Percentiles rank a stretch among this genome's conserved stretches.
phyloP scores from a whole-genome alignment of 106 monocot species.

The Narthecium ossifragum region DNA sequence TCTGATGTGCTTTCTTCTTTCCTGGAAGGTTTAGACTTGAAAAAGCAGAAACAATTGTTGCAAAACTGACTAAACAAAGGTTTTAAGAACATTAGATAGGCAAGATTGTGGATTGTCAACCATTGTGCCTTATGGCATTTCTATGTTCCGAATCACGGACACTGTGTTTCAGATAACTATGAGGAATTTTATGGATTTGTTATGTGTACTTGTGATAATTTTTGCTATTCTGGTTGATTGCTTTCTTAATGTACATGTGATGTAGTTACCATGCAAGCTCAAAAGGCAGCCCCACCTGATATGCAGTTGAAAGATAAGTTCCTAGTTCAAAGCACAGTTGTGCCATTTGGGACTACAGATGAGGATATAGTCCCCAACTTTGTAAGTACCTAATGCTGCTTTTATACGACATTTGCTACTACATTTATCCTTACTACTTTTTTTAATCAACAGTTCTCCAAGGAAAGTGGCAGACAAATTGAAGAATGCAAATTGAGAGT shows the following conservation, averaged over 20 bases:
- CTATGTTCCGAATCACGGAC: background rate
- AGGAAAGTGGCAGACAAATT: constrained; percentile 61
- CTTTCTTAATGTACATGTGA: no score
- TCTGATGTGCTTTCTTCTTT: no score
- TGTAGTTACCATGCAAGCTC: constrained; percentile 90
- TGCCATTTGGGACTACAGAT: constrained; percentile 70
- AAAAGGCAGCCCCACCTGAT: constrained; percentile 55
- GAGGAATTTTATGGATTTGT: background rate
- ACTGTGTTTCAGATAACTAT: background rate
- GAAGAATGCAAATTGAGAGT: constrained; percentile 82
- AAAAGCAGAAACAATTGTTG: no score
- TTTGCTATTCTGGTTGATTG: background rate
- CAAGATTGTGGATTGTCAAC: no score
- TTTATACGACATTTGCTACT: background rate
- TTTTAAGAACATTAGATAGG: background rate
- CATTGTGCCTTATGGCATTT: background rate
- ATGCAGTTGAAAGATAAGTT: constrained; percentile 94
- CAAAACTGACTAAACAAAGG: no score
- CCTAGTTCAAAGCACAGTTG: constrained; percentile 74
- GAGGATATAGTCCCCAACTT: constrained; percentile 54
- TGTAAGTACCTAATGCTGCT: constrained; percentile 31
- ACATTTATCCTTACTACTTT: constrained; percentile 2
- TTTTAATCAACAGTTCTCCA: constrained; percentile 58
- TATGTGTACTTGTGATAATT: background rate
- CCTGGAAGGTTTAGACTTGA: no score